Base-by-base conservation (phyloP, 345 rosid genomes). In the Arabis hirsuta region DNA sequence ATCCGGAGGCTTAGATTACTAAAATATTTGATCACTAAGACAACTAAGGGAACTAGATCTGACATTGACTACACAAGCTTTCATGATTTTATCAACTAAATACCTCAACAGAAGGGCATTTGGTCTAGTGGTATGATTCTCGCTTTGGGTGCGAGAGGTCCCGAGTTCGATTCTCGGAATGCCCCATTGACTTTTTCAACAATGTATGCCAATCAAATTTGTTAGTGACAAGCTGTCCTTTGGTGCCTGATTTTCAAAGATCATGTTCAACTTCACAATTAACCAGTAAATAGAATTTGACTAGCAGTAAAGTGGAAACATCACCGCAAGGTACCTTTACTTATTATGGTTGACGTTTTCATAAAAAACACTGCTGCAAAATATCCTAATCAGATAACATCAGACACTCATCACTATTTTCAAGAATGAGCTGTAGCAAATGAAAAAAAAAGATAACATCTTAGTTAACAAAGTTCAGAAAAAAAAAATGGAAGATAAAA, bases 121-220 rank as follows among this genome's bases (percentile, higher is more conserved):
- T 88, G 86, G 88, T 88, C 88, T 86, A 83, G 87, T 88, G 87
- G 86, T 71, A 86, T 81, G 87, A 88, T 86, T 84, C 90, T 90
- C 87, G 86, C 92, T 89, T 87, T 62, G 88, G 87, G 87, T 85
- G 87, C 86, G 83, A 85, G 86, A 86, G 87, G 87, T 83, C 96
- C 92, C 92, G 86, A 87, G 91, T 89, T 87, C 84, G 69, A 91
- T 87, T 89, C 90, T 89, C 87, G 92, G 89, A 51, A 50, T 71
- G 52, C 74, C 74, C 72, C 71, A 3, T 51, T 51, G 51, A 66
- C 24, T 22, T 65, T 41, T 53, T 36, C 8, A 6, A 24, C 14
- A 42, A 19, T 4, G 13, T n/a, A 31, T 31, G 43, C n/a, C 9
- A 29, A 3, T n/a, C 12, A 8, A 39, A 20, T 41, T 59, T 41